Conservation (phyloP, 768 basidiomycete species). For the Guyanaporus albipodus region DNA sequence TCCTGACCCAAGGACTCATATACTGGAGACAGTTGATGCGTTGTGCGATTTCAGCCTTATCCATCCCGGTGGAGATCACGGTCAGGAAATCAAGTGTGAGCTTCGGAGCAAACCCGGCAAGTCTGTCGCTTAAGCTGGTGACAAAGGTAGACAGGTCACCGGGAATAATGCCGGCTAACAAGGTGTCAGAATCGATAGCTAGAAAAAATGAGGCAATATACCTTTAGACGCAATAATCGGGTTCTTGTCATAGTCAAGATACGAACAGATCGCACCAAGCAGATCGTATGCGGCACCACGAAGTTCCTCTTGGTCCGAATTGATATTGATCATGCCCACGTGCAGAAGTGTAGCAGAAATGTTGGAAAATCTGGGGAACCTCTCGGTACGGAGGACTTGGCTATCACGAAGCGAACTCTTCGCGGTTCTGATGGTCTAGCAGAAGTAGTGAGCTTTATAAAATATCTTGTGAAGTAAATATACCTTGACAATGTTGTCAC, state of each 20-base stretch:
- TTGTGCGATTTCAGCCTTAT: slow-evolving; percentile 43
- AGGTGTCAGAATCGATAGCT: slow-evolving; percentile 4
- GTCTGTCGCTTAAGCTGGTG: slow-evolving; percentile 60
- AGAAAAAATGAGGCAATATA: slow-evolving; percentile 21
- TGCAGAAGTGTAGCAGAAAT: slow-evolving; percentile 86
- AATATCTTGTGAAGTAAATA: slow-evolving; percentile 1
- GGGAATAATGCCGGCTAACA: slow-evolving; percentile 63
- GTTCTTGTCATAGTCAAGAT: slow-evolving; percentile 72
- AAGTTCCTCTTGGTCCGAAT: slow-evolving; percentile 70
- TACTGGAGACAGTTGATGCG: slow-evolving; percentile 76
- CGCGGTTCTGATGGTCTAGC: slow-evolving; percentile 67
- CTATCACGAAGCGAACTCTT: slow-evolving; percentile 65
- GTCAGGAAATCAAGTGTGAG: slow-evolving; percentile 85
- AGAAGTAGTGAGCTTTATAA: not conserved
- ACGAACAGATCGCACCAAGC: slow-evolving; percentile 69
- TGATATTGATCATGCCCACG: slow-evolving; percentile 76
- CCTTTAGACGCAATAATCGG: slow-evolving; percentile 70
- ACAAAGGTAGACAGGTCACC: slow-evolving; percentile 63
- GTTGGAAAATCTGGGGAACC: slow-evolving; percentile 76
- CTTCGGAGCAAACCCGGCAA: slow-evolving; percentile 72
- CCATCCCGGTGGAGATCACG: slow-evolving; percentile 72
- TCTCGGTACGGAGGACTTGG: slow-evolving; percentile 49
- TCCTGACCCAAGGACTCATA: slow-evolving; percentile 86
- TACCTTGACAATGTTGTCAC: slow-evolving; percentile 77
- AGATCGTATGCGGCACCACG: slow-evolving; percentile 77